Conservation (phyloP, 352 stramenopile genomes). For the Globisporangium nodosum region DNA sequence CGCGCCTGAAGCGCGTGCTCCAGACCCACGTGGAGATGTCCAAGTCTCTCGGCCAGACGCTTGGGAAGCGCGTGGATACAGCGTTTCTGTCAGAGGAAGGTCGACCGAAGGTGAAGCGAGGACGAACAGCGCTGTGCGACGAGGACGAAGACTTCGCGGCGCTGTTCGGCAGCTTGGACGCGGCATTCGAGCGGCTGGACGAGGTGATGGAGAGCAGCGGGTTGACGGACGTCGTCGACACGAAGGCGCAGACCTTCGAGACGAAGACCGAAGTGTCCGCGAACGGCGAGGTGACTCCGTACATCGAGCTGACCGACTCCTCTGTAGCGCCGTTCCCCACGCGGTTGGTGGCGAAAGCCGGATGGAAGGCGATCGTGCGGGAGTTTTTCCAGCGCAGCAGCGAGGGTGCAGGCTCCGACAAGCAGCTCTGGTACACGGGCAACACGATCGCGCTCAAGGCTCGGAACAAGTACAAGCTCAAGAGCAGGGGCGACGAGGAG, state of each 20-base stretch:
- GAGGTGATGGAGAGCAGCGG: slow-evolving; percentile 2
- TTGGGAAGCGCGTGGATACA: slow-evolving; percentile 4
- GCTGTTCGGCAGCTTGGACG: slow-evolving; percentile 6
- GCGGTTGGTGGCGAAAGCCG: neutral
- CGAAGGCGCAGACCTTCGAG: neutral
- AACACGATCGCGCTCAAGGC: slow-evolving; percentile 9
- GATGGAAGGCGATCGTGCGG: slow-evolving; percentile 1
- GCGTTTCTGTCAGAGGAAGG: neutral
- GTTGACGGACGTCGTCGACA: neutral
- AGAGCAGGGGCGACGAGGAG: neutral
- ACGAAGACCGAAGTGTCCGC: neutral
- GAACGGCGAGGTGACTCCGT: neutral
- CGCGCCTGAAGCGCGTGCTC: slow-evolving; percentile 3
- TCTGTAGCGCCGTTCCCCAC: slow-evolving; percentile 5
- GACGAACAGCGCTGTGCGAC: neutral
- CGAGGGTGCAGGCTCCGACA: neutral
- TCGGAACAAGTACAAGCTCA: slow-evolving; percentile 1
- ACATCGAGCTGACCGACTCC: slow-evolving; percentile 6
- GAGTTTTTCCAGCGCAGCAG: slow-evolving; percentile 1
- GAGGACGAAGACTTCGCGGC: neutral
- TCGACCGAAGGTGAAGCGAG: neutral
- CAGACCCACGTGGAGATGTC: slow-evolving; percentile 3
- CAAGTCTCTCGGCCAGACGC: slow-evolving; percentile 1
- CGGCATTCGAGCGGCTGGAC: neutral
- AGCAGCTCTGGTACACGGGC: slow-evolving; percentile 1